These are phyloP conservation scores for Metarhizium album DNA, from an alignment of 2,329 filamentous ascomycete species.

Conservation along the genomic window DNA sequence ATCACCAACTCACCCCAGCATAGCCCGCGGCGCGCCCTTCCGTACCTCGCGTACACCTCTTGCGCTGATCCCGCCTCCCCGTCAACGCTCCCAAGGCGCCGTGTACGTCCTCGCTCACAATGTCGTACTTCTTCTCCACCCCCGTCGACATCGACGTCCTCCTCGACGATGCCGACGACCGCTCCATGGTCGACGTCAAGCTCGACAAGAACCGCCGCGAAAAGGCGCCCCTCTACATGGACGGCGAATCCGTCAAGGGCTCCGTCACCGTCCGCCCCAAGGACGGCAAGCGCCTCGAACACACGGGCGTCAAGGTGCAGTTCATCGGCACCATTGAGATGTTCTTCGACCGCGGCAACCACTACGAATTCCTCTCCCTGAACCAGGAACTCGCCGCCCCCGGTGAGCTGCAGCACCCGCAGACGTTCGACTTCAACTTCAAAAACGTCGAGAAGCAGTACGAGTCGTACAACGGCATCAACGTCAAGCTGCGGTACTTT, in stretches of 20 bases:
- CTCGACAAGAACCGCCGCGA: slow-evolving; percentile 96
- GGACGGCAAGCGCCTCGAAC: slow-evolving; percentile 94
- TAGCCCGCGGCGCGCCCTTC: not conserved
- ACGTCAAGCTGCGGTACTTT: slow-evolving; percentile 98
- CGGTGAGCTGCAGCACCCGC: slow-evolving; percentile 94
- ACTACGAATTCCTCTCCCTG: slow-evolving; percentile 96
- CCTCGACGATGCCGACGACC: slow-evolving; percentile 87
- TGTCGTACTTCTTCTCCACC: slow-evolving; percentile 98
- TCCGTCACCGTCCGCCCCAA: slow-evolving; percentile 91
- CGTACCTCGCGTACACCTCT: not conserved
- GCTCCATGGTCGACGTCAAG: slow-evolving; percentile 93
- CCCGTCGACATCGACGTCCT: slow-evolving; percentile 98
- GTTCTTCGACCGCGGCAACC: slow-evolving; percentile 99
- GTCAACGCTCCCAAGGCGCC: not conserved
- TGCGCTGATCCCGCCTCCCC: not conserved
- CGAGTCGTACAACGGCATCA: slow-evolving; percentile 99
- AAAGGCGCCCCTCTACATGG: slow-evolving; percentile 93
- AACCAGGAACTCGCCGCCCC: slow-evolving; percentile 95
- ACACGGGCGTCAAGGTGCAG: slow-evolving; percentile 98
- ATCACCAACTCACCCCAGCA: not conserved
- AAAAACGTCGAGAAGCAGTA: slow-evolving; percentile 99
- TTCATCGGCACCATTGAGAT: slow-evolving; percentile 99
- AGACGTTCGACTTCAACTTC: slow-evolving; percentile 99
- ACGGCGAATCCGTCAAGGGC: slow-evolving; percentile 96
- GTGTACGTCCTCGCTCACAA: slow-evolving; percentile 27